A percentile compares a stretch with the other conserved stretches of the same genome.
These are phyloP conservation scores for Sorghum bicolor DNA, from an alignment of 176 grass and related monocot species.

Conservation along the genomic window DNA sequence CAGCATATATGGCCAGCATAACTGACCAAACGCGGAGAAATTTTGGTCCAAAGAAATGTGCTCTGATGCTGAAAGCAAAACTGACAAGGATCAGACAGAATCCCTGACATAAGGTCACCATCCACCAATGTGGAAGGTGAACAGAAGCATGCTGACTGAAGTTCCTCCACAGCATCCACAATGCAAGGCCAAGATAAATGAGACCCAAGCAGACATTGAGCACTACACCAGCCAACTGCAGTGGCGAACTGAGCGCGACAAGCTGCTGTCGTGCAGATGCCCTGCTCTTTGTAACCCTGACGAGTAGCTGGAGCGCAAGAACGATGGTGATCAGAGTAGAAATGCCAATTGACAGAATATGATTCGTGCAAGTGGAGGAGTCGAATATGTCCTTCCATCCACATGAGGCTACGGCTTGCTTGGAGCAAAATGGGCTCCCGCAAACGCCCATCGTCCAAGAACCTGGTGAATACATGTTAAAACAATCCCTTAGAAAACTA, in stretches of 20 bases:
- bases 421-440: constrained; percentile 37
- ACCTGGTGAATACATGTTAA: constrained; percentile 30
- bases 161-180: constrained; percentile 52
- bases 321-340: constrained; percentile 10
- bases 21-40: constrained; percentile 36
- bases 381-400: constrained; percentile 22
- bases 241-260: constrained; percentile 24
- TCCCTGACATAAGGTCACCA: constrained; percentile 47
- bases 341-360: constrained; percentile 35
- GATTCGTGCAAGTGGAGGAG: constrained; percentile 75
- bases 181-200: constrained; percentile 43
- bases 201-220: constrained; percentile 53
- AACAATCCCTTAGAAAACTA: not conserved
- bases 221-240: constrained; percentile 24
- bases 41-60: constrained; percentile 19
- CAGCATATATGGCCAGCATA: constrained; percentile 19
- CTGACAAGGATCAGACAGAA: constrained; percentile 32
- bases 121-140: constrained; percentile 54
- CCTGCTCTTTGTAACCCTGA: constrained; percentile 36
- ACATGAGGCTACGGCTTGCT: constrained; percentile 31
- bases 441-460: constrained; percentile 42
- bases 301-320: constrained; percentile 39
- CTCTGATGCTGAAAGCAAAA: constrained; percentile 34
- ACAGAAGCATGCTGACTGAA: not conserved
- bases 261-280: not conserved